These are phyloP conservation scores for Dendrostoma leiphaemia DNA, from an alignment of 2,329 filamentous ascomycete species.

Conservation along the genomic window DNA sequence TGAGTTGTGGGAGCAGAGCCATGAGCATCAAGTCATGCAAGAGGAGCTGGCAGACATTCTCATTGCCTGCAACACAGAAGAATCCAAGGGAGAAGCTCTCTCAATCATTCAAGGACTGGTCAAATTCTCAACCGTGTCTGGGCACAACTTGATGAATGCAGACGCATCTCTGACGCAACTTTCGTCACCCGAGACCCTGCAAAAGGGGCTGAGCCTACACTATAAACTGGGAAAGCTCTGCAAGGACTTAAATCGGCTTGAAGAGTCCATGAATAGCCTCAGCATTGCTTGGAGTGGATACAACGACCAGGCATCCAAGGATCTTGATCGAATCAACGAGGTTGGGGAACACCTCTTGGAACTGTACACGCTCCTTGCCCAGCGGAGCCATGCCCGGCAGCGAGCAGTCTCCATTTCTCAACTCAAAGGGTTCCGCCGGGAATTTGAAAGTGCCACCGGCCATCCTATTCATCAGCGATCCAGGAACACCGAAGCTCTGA, in stretches of 20 bases:
- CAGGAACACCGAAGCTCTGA: constrained; percentile 1
- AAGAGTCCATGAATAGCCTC: neutral
- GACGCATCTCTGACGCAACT: neutral
- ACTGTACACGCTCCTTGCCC: neutral
- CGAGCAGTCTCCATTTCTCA: constrained; percentile 3
- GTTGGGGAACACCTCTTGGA: neutral
- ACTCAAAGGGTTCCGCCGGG: neutral
- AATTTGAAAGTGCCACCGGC: neutral
- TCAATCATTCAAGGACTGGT: neutral
- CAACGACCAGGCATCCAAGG: neutral
- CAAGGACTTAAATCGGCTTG: constrained; percentile 4
- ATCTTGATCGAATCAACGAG: neutral
- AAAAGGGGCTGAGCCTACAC: neutral
- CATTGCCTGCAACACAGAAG: neutral
- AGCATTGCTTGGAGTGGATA: constrained; percentile 1
- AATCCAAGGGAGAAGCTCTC: neutral
- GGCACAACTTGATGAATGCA: neutral
- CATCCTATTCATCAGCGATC: neutral
- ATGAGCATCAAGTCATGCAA: constrained; percentile 1
- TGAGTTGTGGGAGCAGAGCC: neutral
- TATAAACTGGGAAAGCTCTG: constrained; percentile 6
- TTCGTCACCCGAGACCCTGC: neutral
- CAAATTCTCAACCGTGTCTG: neutral
- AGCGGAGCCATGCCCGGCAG: neutral
- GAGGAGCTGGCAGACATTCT: constrained; percentile 3